Percentiles rank a stretch among this genome's conserved stretches.
Conservation (phyloP, 2,329 filamentous ascomycete genomes). For the Paracamarosporium sp. region DNA sequence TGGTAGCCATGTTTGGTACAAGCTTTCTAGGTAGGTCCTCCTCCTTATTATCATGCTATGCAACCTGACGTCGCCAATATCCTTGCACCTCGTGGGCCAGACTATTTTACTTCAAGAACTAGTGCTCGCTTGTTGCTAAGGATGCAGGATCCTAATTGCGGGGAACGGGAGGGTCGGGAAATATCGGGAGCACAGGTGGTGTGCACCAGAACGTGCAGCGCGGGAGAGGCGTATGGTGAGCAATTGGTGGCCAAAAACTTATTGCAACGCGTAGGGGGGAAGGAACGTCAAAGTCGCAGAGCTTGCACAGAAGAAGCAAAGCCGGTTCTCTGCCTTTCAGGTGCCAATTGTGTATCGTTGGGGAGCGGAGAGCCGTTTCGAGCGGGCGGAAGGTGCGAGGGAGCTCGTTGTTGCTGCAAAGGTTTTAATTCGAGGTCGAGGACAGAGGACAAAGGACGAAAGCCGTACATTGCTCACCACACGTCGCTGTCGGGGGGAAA, state of each 20-base stretch:
- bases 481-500: constrained; percentile 9
- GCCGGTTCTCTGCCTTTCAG: background rate
- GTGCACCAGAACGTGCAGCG: background rate
- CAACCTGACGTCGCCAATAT: background rate
- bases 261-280: background rate
- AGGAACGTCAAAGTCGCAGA: background rate
- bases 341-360: background rate
- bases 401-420: constrained; percentile 4
- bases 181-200: constrained; percentile 19
- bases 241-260: background rate
- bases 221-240: background rate
- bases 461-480: constrained; percentile 7
- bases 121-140: constrained; percentile 7
- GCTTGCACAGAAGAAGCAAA: background rate
- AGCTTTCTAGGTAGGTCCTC: constrained; percentile 5
- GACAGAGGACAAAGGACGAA: background rate
- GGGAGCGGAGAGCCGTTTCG: background rate
- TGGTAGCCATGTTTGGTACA: constrained; percentile 36
- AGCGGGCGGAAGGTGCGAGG: background rate
- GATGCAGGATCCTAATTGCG: constrained; percentile 15
- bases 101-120: constrained; percentile 6
- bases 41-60: constrained; percentile 20
- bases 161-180: constrained; percentile 23
- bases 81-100: background rate
- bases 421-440: background rate